phyloP scores from a whole-genome alignment of 2,329 filamentous ascomycete species.

The Corinectria fuckeliana region DNA sequence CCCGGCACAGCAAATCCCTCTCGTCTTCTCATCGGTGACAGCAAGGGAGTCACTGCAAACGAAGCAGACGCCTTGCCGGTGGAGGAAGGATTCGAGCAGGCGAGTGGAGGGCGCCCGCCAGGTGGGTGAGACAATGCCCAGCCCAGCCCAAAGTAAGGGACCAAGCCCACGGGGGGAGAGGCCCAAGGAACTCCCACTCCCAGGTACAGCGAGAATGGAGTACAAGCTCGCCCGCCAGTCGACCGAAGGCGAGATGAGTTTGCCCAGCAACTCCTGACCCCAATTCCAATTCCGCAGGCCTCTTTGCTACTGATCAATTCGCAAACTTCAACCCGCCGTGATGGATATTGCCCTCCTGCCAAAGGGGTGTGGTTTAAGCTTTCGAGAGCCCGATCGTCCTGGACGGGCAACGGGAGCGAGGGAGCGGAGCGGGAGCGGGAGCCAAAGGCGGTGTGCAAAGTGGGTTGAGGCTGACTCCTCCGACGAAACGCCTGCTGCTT shows the following conservation, averaged over 20 bases:
- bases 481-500: not conserved
- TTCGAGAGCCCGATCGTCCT: slow-evolving; percentile 27
- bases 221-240: slow-evolving; percentile 1
- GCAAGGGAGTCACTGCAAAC: slow-evolving; percentile 4
- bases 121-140: slow-evolving; percentile 19
- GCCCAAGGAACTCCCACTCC: slow-evolving; percentile 12
- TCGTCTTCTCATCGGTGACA: too few species aligned
- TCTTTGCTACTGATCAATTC: not conserved
- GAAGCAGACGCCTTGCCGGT: not conserved
- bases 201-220: slow-evolving; percentile 24
- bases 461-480: slow-evolving; percentile 28
- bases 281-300: not conserved
- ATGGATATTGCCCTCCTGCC: not conserved
- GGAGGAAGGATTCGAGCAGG: not conserved
- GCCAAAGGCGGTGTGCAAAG: slow-evolving; percentile 36
- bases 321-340: slow-evolving; percentile 9
- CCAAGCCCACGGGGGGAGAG: slow-evolving; percentile 8
- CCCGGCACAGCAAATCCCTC: slow-evolving; percentile 14
- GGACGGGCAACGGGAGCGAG: slow-evolving; percentile 35
- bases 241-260: not conserved
- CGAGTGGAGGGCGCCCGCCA: not conserved
- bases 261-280: not conserved
- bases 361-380: slow-evolving; percentile 1
- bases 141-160: slow-evolving; percentile 10
- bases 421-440: slow-evolving; percentile 37